Conservation (phyloP, 768 basidiomycete species). For the Xerocomellus intermedius region DNA sequence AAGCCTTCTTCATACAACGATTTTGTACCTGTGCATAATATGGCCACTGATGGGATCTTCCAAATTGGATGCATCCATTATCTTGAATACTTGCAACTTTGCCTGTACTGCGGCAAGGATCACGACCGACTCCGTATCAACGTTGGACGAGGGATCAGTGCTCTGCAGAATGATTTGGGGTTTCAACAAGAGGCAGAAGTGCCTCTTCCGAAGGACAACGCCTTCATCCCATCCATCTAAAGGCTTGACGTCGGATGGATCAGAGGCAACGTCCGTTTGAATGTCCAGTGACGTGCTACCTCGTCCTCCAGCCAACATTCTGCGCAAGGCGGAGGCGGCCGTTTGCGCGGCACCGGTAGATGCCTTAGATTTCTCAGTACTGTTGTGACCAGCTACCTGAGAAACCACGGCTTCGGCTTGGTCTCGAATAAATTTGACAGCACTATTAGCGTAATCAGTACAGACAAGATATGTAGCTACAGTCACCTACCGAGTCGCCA, state of each 20-base stretch:
- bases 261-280: slow-evolving; percentile 28
- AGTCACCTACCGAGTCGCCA: slow-evolving; percentile 70
- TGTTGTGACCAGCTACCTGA: slow-evolving; percentile 13
- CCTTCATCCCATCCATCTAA: slow-evolving; percentile 72
- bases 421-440: slow-evolving; percentile 85
- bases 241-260: slow-evolving; percentile 48
- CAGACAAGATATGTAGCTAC: not conserved
- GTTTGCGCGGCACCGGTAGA: slow-evolving; percentile 52
- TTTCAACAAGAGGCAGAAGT: slow-evolving; percentile 85
- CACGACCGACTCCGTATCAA: slow-evolving; percentile 52
- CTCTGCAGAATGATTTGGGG: slow-evolving; percentile 84
- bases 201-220: slow-evolving; percentile 63
- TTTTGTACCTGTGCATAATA: slow-evolving; percentile 75
- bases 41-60: slow-evolving; percentile 84
- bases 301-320: slow-evolving; percentile 57
- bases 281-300: slow-evolving; percentile 44
- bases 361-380: slow-evolving; percentile 29
- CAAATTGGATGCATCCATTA: slow-evolving; percentile 74
- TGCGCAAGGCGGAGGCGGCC: slow-evolving; percentile 66
- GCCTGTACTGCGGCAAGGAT: slow-evolving; percentile 79
- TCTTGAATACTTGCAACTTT: slow-evolving; percentile 71
- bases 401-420: slow-evolving; percentile 53
- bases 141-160: slow-evolving; percentile 38
- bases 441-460: slow-evolving; percentile 40
- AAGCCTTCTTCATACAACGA: not conserved